Conservation (phyloP, 306 rosid genomes). For the Vigna nakashimae region DNA sequence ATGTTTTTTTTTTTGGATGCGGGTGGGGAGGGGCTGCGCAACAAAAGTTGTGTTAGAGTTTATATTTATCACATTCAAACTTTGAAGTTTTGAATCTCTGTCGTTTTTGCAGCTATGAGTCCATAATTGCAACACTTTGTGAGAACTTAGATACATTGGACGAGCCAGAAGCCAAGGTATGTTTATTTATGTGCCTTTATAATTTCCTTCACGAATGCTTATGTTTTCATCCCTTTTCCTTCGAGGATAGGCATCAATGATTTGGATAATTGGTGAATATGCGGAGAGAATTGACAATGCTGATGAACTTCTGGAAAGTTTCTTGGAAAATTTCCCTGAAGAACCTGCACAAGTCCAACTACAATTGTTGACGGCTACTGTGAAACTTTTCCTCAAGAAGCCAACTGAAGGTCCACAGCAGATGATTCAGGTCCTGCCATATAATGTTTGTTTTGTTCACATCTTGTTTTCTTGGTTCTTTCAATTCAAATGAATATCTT, state of each 20-base stretch:
- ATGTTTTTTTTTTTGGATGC: background rate
- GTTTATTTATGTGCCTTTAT: conserved; percentile 37
- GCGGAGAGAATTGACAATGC: conserved; percentile 99
- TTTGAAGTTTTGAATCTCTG: conserved; percentile 41
- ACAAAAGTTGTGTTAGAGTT: conserved; percentile 25
- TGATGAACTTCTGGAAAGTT: conserved; percentile 98
- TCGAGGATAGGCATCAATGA: conserved; percentile 88
- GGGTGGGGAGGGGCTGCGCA: too few species aligned
- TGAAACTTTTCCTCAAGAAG: conserved; percentile 98
- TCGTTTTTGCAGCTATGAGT: conserved; percentile 74
- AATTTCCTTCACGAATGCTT: conserved; percentile 25
- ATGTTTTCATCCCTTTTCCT: conserved; percentile 42
- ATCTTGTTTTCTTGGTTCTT: background rate
- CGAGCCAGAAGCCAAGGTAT: conserved; percentile 99
- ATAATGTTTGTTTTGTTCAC: conserved; percentile 38
- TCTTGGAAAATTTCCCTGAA: conserved; percentile 88
- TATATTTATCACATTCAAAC: conserved; percentile 29
- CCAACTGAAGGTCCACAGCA: conserved; percentile 99
- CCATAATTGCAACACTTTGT: conserved; percentile 98
- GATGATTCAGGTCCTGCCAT: conserved; percentile 88
- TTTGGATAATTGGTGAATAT: conserved; percentile 99
- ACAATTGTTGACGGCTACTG: conserved; percentile 97
- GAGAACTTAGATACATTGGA: conserved; percentile 98
- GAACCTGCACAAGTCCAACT: conserved; percentile 99
- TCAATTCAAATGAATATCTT: conserved; percentile 27